A percentile compares a stretch with the other conserved stretches of the same genome.
Evolutionary conservation across 768 basidiomycete species (phyloP).

Genomic region (Trametes maxima): DNA sequence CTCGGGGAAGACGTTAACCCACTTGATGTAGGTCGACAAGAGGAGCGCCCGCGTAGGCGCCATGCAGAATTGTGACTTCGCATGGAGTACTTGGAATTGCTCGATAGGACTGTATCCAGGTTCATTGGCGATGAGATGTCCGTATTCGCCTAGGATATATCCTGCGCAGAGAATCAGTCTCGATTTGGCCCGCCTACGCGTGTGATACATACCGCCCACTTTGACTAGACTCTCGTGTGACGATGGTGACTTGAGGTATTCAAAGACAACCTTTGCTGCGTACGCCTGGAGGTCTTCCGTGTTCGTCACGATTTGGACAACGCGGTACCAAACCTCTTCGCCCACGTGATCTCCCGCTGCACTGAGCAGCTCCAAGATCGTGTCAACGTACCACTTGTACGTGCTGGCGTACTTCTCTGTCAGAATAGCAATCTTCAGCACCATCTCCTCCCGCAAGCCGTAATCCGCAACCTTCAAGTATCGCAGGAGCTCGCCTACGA

Average conservation of each 20-base stretch:
- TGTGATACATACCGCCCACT: conserved; percentile 71
- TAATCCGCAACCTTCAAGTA: conserved; percentile 98
- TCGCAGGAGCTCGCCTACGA: conserved; percentile 92
- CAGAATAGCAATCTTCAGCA: conserved; percentile 95
- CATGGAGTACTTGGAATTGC: conserved; percentile 90
- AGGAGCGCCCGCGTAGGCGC: conserved; percentile 91
- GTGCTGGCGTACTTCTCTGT: conserved; percentile 99
- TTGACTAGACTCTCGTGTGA: conserved; percentile 95
- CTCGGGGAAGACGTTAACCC: conserved; percentile 99
- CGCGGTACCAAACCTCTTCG: conserved; percentile 99
- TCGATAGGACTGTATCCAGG: conserved; percentile 90
- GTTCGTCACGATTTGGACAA: conserved; percentile 97
- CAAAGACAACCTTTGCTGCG: conserved; percentile 89
- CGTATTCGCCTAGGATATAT: conserved; percentile 97
- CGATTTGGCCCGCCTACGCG: background rate
- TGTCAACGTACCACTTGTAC: conserved; percentile 99
- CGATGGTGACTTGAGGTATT: conserved; percentile 82
- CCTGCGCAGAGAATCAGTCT: conserved; percentile 45
- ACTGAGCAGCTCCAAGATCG: conserved; percentile 92
- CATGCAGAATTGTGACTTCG: conserved; percentile 93
- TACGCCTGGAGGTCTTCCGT: conserved; percentile 98
- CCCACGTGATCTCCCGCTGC: conserved; percentile 98
- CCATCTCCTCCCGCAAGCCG: conserved; percentile 96
- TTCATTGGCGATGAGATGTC: conserved; percentile 96
- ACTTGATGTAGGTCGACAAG: conserved; percentile 98